Evolutionary conservation across 768 basidiomycete species (phyloP).

Genomic region (Leccinum variicolor): DNA sequence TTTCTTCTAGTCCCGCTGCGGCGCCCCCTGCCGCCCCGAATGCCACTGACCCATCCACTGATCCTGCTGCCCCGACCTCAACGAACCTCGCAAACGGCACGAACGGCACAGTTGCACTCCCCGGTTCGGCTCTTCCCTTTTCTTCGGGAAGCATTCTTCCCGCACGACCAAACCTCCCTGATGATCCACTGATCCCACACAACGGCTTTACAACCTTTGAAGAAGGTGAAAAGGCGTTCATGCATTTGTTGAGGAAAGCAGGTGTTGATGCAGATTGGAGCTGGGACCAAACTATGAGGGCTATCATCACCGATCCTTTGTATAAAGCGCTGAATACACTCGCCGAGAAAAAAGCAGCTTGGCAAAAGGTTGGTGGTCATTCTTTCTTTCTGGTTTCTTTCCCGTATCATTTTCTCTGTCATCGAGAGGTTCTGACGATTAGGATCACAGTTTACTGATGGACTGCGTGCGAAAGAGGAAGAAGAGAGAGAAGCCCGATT

Average conservation of each 20-base stretch:
- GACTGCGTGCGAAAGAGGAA: conserved; percentile 74
- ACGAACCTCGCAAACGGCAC: conserved; percentile 48
- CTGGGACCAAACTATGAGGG: conserved; percentile 98
- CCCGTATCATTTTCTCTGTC: not conserved
- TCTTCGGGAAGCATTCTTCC: conserved; percentile 60
- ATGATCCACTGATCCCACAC: conserved; percentile 85
- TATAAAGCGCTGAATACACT: conserved; percentile 93
- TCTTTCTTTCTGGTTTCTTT: not conserved
- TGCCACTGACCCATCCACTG: conserved; percentile 41
- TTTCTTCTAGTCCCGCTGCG: conserved; percentile 24
- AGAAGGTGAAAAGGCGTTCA: conserved; percentile 94
- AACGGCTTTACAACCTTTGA: conserved; percentile 84
- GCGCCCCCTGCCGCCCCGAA: conserved; percentile 44
- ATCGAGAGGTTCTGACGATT: conserved; percentile 7
- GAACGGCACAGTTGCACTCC: conserved; percentile 43
- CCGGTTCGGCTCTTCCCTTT: conserved; percentile 60
- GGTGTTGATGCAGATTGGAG: conserved; percentile 92
- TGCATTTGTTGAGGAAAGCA: conserved; percentile 82
- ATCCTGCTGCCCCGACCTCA: conserved; percentile 33
- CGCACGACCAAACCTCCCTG: conserved; percentile 74
- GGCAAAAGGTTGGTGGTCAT: conserved; percentile 72
- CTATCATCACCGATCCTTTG: conserved; percentile 95
- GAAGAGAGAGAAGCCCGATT: conserved; percentile 84
- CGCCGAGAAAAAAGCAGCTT: conserved; percentile 91
- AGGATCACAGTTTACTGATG: conserved; percentile 58